A percentile compares a stretch with the other conserved stretches of the same genome.
Evolutionary conservation across 2,329 filamentous ascomycete species (phyloP).

Genomic region (Paecilomyces fulvus): DNA sequence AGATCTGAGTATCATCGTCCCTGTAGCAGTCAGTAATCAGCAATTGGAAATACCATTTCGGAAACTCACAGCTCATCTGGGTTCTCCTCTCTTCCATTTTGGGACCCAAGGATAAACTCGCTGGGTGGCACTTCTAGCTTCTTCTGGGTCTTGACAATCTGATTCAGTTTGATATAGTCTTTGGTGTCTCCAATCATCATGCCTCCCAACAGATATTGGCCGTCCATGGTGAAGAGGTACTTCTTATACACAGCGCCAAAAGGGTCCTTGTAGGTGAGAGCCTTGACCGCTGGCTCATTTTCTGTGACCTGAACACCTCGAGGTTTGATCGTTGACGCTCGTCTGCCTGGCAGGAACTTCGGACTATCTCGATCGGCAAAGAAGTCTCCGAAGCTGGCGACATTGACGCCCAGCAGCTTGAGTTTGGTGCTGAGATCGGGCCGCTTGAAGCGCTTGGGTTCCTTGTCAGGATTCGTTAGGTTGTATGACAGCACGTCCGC

Average conservation of each 20-base stretch:
- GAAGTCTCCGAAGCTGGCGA: constrained; percentile 89
- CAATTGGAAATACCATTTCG: not conserved
- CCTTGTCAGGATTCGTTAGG: constrained; percentile 68
- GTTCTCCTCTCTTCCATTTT: constrained; percentile 64
- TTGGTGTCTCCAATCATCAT: constrained; percentile 96
- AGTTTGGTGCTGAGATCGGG: constrained; percentile 88
- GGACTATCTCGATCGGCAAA: constrained; percentile 83
- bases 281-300: constrained; percentile 59
- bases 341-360: constrained; percentile 58
- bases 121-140: constrained; percentile 67
- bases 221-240: constrained; percentile 81
- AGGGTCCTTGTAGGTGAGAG: constrained; percentile 79
- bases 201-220: constrained; percentile 82
- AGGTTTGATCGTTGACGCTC: constrained; percentile 17
- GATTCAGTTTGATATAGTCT: constrained; percentile 82
- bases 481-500: constrained; percentile 88
- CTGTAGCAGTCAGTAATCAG: constrained; percentile 20
- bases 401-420: constrained; percentile 81
- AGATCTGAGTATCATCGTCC: constrained; percentile 78
- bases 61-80: constrained; percentile 58
- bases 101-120: constrained; percentile 73
- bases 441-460: constrained; percentile 62
- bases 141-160: constrained; percentile 78
- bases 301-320: constrained; percentile 29
- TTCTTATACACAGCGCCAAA: constrained; percentile 89